A percentile compares a stretch with the other conserved stretches of the same genome.
Conservation (phyloP, 352 stramenopile species). For the Pythium dissotocum region DNA sequence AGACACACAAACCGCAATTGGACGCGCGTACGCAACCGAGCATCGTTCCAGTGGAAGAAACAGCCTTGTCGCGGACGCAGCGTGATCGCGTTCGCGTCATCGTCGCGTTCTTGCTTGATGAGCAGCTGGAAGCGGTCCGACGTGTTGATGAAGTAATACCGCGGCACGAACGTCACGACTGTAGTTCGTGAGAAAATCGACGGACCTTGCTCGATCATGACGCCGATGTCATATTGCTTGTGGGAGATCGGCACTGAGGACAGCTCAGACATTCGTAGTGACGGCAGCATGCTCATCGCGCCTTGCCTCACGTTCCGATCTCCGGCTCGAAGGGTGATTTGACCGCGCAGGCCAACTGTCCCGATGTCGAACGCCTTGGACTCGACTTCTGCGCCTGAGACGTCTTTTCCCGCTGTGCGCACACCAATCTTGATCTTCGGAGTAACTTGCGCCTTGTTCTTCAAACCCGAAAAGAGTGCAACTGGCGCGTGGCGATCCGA, state of each 20-base stretch:
- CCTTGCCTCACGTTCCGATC: constrained; percentile 35
- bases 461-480: constrained; percentile 71
- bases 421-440: constrained; percentile 78
- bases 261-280: constrained; percentile 45
- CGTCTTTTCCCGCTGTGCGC: constrained; percentile 20
- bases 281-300: constrained; percentile 30
- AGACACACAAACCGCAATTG: constrained; percentile 68
- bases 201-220: constrained; percentile 83
- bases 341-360: constrained; percentile 69
- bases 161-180: constrained; percentile 75
- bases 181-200: constrained; percentile 75
- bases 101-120: constrained; percentile 63
- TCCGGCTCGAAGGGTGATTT: constrained; percentile 64
- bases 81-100: constrained; percentile 36
- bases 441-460: constrained; percentile 42
- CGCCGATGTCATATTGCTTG: constrained; percentile 83
- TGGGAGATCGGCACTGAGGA: constrained; percentile 33
- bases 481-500: constrained; percentile 47
- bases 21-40: constrained; percentile 56
- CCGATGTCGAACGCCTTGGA: constrained; percentile 81
- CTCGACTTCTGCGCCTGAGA: constrained; percentile 47
- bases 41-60: constrained; percentile 80
- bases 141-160: constrained; percentile 83
- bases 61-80: constrained; percentile 62
- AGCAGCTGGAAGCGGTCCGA: constrained; percentile 65